Evolutionary conservation across 306 rosid species (phyloP).

Genomic region (Glycyrrhiza uralensis): DNA sequence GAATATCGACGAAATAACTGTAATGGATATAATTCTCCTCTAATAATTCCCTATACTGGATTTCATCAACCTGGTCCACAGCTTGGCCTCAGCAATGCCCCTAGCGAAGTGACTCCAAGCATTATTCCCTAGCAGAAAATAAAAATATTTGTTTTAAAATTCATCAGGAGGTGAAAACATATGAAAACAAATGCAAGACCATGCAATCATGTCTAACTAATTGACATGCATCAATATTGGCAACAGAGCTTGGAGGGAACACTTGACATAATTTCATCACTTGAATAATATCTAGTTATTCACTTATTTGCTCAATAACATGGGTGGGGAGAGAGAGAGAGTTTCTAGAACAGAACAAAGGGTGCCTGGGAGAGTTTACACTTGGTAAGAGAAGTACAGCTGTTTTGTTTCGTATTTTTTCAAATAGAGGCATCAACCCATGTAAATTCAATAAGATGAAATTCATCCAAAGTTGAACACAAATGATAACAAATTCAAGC

Average conservation of each 20-base stretch:
- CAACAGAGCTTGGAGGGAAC: not conserved
- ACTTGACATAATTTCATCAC: not conserved
- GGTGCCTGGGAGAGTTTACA: not conserved
- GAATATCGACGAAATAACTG: not conserved
- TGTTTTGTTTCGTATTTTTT: not conserved
- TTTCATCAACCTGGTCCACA: slow-evolving; percentile 13
- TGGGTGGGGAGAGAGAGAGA: not conserved
- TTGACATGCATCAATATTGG: slow-evolving; percentile 10
- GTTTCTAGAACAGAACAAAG: slow-evolving; percentile 13
- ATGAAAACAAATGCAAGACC: not conserved
- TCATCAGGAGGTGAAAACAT: not conserved
- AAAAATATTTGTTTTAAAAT: not conserved
- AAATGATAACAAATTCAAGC: not conserved
- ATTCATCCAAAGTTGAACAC: not conserved
- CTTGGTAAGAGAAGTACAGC: not conserved
- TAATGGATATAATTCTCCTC: slow-evolving; percentile 4
- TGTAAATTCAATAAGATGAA: not conserved
- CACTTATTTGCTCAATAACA: slow-evolving; percentile 3
- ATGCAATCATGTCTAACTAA: not conserved
- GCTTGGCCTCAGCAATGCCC: slow-evolving; percentile 29
- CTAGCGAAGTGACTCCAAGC: not conserved
- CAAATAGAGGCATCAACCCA: not conserved
- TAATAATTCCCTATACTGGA: slow-evolving; percentile 1
- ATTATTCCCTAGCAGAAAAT: slow-evolving; percentile 28
- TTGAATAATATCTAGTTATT: not conserved